A percentile compares a stretch with the other conserved stretches of the same genome.
Conservation (phyloP, 1,284 basidiomycete genomes). For the Mycena citricolor region DNA sequence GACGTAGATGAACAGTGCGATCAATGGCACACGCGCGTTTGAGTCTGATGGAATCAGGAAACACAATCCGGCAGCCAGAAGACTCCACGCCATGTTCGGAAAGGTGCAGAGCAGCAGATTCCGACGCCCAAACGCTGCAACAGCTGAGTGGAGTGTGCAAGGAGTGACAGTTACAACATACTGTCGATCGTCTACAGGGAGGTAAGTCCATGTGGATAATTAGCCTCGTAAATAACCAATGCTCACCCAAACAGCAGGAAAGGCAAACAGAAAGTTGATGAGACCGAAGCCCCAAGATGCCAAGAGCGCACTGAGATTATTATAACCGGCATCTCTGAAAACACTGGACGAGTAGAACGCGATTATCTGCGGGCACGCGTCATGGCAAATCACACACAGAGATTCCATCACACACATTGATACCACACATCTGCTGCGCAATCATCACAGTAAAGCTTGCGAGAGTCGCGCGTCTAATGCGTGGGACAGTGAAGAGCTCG, state of each 20-base stretch:
- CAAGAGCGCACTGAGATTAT: slow-evolving; percentile 34
- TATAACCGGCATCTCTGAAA: slow-evolving; percentile 8
- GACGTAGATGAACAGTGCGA: slow-evolving; percentile 45
- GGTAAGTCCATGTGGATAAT: slow-evolving; percentile 21
- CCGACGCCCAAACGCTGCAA: slow-evolving; percentile 64
- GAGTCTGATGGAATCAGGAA: slow-evolving; percentile 36
- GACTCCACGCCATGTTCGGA: slow-evolving; percentile 63
- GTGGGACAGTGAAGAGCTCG: slow-evolving; percentile 71
- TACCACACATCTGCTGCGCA: slow-evolving; percentile 42
- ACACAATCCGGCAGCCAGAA: slow-evolving; percentile 64
- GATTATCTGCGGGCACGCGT: background rate
- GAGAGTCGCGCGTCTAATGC: slow-evolving; percentile 73
- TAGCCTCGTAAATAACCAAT: background rate
- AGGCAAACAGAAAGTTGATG: slow-evolving; percentile 53
- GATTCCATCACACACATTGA: slow-evolving; percentile 66
- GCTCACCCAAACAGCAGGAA: slow-evolving; percentile 43
- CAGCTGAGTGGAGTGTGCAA: background rate
- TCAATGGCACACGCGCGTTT: slow-evolving; percentile 29
- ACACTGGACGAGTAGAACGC: slow-evolving; percentile 17
- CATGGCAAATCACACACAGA: slow-evolving; percentile 33
- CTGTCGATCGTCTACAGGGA: slow-evolving; percentile 51
- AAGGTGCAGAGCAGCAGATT: slow-evolving; percentile 66
- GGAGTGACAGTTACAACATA: background rate
- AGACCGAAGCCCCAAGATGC: slow-evolving; percentile 59
- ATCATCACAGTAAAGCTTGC: slow-evolving; percentile 76